Evolutionary conservation across 2,329 filamentous ascomycete genomes (phyloP), one percentile per base, ranked within the genome.

Genomic region (Sporothrix brasiliensis): DNA sequence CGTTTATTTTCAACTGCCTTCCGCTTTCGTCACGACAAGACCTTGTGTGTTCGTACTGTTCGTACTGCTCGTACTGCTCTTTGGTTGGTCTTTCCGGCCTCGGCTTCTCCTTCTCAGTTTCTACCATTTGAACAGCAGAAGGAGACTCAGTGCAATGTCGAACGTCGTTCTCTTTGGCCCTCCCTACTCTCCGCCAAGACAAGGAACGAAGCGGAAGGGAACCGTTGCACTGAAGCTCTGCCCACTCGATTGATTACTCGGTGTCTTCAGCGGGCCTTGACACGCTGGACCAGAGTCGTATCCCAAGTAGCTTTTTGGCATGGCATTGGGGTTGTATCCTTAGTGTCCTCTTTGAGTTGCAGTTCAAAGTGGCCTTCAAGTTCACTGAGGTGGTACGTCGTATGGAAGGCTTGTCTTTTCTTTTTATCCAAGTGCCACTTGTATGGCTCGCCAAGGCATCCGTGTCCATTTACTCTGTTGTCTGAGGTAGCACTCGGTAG

Each of bases 401-500:
- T 34, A 34, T 41, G 56, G 34, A 13, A 16, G 41, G 11, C 10
- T 16, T 11, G 14, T 16, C 3, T 10, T 19, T 21, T 16, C 11
- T 16, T 16, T 44, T 21, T 19, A 6, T 11, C 11, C 41, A 44
- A 41, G 30, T 60, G 34, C 56, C 39, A 39, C 34, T 21, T 61
- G 56, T 27, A n/a, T 47, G 58, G 39, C 14, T 34, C 39, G 58
- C 34, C 54, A 34, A n/a, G 54, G 19, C 54, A 58, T 60, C 58
- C 21, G 19, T 50, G 61, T 14, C 41, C 41, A 34, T 39, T 27
- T 30, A 30, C 30, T 67, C 65, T 24, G 27, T 24, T 34, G 60
- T n/a, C 60, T 49, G 30, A 54, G 50, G 65, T 67, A 54, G 65
- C 65, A 67, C 44, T 67, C 65, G 65, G 65, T 67, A 67, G 65